These are phyloP conservation scores for Rheum nobile DNA, from an alignment of 148 eudicot genomes.

Conservation along the genomic window DNA sequence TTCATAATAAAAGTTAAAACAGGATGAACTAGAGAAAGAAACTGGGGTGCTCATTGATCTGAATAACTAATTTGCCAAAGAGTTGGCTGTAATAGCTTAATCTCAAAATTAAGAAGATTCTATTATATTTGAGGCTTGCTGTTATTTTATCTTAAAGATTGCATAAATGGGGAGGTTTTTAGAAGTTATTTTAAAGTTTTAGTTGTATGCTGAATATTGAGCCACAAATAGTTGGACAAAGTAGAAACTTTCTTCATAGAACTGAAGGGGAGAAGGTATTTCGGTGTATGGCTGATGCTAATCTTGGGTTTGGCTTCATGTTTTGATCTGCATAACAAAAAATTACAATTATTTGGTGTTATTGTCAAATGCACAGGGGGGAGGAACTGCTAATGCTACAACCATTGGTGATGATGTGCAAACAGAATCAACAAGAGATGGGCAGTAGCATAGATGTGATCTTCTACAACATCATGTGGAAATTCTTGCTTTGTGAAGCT, in stretches of 20 bases:
- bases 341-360: not conserved
- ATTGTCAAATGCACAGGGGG: not conserved
- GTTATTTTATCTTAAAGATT: no score
- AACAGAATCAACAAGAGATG: not conserved
- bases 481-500: no score
- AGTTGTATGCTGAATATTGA: not conserved
- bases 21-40: no score
- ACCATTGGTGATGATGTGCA: not conserved
- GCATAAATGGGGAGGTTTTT: no score
- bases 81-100: not conserved
- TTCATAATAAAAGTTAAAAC: no score
- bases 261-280: not conserved
- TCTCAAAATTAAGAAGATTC: not conserved
- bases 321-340: no score
- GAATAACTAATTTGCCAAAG: not conserved
- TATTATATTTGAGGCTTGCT: no score
- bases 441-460: not conserved
- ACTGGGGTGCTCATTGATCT: not conserved
- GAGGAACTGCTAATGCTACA: not conserved
- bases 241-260: not conserved
- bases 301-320: not conserved
- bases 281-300: not conserved
- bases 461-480: no score
- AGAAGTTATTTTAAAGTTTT: no score
- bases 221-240: not conserved